Percentiles rank a stretch among this genome's conserved stretches.
phyloP scores from a whole-genome alignment of 306 rosid genomes.

The Pterocarpus santalinus region DNA sequence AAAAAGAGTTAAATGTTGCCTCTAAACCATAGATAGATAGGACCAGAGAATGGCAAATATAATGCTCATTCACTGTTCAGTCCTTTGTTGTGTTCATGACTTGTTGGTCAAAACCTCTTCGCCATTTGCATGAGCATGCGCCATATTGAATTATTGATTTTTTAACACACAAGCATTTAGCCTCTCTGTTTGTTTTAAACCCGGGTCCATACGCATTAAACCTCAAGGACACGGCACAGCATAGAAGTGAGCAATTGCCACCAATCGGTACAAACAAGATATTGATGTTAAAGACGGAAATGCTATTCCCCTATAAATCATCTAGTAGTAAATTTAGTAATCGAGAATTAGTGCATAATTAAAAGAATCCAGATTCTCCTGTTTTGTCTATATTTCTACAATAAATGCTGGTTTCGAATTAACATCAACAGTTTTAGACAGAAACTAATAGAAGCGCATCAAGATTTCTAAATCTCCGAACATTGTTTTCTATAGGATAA shows the following conservation, averaged over 20 bases:
- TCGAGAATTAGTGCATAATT: slow-evolving; percentile 4
- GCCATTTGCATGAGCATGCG: slow-evolving; percentile 34
- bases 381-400: slow-evolving; percentile 40
- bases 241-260: slow-evolving; percentile 44
- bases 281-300: slow-evolving; percentile 32
- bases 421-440: slow-evolving; percentile 28
- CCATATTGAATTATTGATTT: slow-evolving; percentile 31
- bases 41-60: slow-evolving; percentile 42
- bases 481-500: not conserved
- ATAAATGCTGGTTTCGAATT: slow-evolving; percentile 35
- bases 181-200: slow-evolving; percentile 38
- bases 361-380: slow-evolving; percentile 33
- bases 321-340: slow-evolving; percentile 28
- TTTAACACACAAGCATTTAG: slow-evolving; percentile 41
- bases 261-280: slow-evolving; percentile 41
- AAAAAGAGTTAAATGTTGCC: slow-evolving; percentile 36
- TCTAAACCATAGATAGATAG: slow-evolving; percentile 44
- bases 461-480: slow-evolving; percentile 33
- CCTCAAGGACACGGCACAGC: slow-evolving; percentile 53
- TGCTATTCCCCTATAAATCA: slow-evolving; percentile 15
- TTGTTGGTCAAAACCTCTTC: slow-evolving; percentile 40
- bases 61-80: slow-evolving; percentile 36
- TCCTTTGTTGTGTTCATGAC: slow-evolving; percentile 42
- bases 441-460: slow-evolving; percentile 29
- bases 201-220: slow-evolving; percentile 49